Conservation (phyloP, 2,329 filamentous ascomycete genomes). For the Colletotrichum sp. region DNA sequence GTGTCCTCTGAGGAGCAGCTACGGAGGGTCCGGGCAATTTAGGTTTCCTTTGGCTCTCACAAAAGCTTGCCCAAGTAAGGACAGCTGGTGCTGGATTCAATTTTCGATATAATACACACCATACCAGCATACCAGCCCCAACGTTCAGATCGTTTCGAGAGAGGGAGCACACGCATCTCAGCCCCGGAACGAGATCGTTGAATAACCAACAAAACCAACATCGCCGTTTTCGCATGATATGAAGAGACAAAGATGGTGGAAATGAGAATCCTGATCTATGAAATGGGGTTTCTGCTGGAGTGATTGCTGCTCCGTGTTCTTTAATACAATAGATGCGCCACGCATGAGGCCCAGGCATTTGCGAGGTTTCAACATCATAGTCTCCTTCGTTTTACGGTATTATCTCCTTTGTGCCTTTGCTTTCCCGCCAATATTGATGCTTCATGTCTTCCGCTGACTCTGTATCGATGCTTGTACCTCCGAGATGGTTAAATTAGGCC, state of each 20-base stretch:
- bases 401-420: background rate
- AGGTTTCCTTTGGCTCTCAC: too few species aligned
- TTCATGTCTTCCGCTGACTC: background rate
- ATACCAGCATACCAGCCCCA: too few species aligned
- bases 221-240: too few species aligned
- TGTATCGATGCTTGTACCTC: background rate
- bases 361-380: background rate
- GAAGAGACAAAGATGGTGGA: too few species aligned
- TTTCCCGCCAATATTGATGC: background rate
- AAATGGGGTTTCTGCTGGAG: background rate
- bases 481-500: background rate
- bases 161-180: too few species aligned
- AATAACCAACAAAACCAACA: too few species aligned
- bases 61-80: fast-evolving
- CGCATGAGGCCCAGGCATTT: background rate
- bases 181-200: too few species aligned
- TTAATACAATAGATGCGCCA: background rate
- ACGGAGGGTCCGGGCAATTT: too few species aligned
- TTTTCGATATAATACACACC: too few species aligned
- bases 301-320: background rate
- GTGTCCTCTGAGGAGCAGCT: background rate
- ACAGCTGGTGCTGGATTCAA: too few species aligned
- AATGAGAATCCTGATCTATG: background rate
- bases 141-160: too few species aligned
- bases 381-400: background rate